phyloP scores from a whole-genome alignment of 805 yeast genomes.

The Priceomyces melissophilus region DNA sequence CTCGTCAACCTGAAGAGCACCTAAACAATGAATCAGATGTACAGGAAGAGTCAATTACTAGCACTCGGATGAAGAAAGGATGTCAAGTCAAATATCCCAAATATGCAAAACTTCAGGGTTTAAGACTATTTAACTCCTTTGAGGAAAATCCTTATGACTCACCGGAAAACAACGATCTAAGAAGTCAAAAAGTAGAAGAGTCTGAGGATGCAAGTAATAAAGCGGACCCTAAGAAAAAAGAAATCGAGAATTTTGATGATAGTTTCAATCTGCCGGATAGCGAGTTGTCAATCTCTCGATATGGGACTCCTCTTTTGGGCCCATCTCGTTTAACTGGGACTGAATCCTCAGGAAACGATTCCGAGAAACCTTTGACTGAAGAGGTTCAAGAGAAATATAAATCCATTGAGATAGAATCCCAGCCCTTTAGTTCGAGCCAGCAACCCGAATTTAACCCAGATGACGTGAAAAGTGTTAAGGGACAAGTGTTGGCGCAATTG shows the following conservation, averaged over 20 bases:
- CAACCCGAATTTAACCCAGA: not conserved
- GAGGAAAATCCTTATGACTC: conserved; percentile 4
- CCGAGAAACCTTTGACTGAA: not conserved
- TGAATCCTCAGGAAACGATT: not conserved
- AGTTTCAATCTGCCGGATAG: no score
- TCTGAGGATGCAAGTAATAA: conserved; percentile 5
- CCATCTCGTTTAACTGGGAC: no score
- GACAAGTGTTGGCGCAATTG: conserved; percentile 19
- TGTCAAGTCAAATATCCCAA: conserved; percentile 3
- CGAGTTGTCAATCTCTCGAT: no score
- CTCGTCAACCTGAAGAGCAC: conserved; percentile 6
- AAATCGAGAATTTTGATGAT: conserved; percentile 1
- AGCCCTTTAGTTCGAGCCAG: no score
- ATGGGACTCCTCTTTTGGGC: no score
- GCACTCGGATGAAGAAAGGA: not conserved
- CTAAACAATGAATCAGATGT: not conserved
- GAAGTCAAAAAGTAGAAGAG: not conserved
- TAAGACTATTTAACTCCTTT: conserved; percentile 4
- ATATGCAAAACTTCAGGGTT: conserved; percentile 1
- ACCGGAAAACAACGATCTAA: no score
- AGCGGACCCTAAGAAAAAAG: not conserved
- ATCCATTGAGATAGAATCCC: not conserved
- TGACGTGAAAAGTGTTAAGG: conserved; percentile 14
- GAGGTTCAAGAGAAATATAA: not conserved
- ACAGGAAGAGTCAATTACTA: conserved; percentile 2